Evolutionary conservation across 2,329 filamentous ascomycete genomes (phyloP).

Genomic region (Penicillium freii): DNA sequence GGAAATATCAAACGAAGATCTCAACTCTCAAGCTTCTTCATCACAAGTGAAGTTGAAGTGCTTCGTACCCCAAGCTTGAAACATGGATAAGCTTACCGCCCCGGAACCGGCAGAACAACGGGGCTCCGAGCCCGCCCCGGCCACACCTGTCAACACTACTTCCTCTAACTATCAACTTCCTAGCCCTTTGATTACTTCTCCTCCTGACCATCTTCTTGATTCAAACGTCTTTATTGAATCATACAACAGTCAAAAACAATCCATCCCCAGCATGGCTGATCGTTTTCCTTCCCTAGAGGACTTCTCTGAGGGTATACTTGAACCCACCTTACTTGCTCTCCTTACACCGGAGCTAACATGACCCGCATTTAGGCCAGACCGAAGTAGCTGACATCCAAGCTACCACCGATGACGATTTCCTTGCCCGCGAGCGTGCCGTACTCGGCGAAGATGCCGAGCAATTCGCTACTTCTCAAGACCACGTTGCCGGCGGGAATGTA

Average conservation of each 20-base stretch:
- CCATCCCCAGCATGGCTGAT: constrained; percentile 63
- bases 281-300: constrained; percentile 77
- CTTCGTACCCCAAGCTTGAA: constrained; percentile 9
- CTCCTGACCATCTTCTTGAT: constrained; percentile 1
- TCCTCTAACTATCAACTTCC: constrained; percentile 7
- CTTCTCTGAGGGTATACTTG: constrained; percentile 60
- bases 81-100: constrained; percentile 21
- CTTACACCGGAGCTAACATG: constrained; percentile 21
- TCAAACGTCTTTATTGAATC: constrained; percentile 5
- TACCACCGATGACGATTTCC: constrained; percentile 70
- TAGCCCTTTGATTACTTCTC: constrained; percentile 4
- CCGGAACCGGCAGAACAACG: constrained; percentile 12
- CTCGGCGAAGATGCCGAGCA: constrained; percentile 91
- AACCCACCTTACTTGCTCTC: constrained; percentile 19
- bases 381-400: constrained; percentile 33
- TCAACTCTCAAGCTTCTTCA: neutral
- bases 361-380: constrained; percentile 38
- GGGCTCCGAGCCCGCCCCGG: constrained; percentile 18
- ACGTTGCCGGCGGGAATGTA: constrained; percentile 52
- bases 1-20: neutral
- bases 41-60: constrained; percentile 14
- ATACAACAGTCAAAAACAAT: constrained; percentile 1
- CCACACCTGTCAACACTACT: constrained; percentile 25
- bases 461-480: constrained; percentile 75
- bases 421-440: constrained; percentile 83